A percentile compares a stretch with the other conserved stretches of the same genome.
These are phyloP conservation scores for Herpetospermum pedunculosum DNA, from an alignment of 306 rosid species.

Conservation along the genomic window DNA sequence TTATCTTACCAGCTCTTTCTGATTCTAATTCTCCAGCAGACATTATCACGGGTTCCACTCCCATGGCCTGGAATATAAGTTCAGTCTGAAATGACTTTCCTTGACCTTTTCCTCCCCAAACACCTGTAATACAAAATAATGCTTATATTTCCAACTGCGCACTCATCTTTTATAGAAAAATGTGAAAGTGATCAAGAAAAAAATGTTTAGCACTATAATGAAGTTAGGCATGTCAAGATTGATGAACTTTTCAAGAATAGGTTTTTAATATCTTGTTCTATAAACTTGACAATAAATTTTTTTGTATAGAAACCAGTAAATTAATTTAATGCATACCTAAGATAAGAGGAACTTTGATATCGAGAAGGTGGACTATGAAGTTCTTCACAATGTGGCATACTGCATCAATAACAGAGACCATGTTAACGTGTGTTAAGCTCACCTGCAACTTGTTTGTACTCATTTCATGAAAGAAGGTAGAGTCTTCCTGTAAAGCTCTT, in stretches of 20 bases:
- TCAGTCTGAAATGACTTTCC: slow-evolving; percentile 98
- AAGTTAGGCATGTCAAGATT: not conserved
- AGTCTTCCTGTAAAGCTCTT: not conserved
- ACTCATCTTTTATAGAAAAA: not conserved
- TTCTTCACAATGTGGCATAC: slow-evolving; percentile 84
- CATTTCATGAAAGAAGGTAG: not conserved
- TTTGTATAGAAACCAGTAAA: not conserved
- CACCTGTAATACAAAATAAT: slow-evolving; percentile 33
- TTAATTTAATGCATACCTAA: slow-evolving; percentile 39
- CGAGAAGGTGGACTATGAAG: slow-evolving; percentile 60
- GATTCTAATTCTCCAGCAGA: slow-evolving; percentile 98
- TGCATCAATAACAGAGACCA: slow-evolving; percentile 23
- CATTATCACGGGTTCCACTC: slow-evolving; percentile 88
- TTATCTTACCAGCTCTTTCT: slow-evolving; percentile 82
- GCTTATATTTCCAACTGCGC: not conserved
- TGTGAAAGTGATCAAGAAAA: not conserved
- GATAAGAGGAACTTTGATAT: slow-evolving; percentile 77
- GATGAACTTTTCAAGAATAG: not conserved
- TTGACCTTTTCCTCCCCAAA: slow-evolving; percentile 99
- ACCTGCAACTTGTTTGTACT: not conserved
- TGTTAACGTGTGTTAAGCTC: not conserved
- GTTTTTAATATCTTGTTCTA: not conserved
- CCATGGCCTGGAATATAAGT: slow-evolving; percentile 87
- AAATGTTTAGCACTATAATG: not conserved
- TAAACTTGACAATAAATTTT: not conserved